Evolutionary conservation across 257 asterid genomes (phyloP), one percentile per base, ranked within the genome.

Genomic region (Nicotiana undulata): DNA sequence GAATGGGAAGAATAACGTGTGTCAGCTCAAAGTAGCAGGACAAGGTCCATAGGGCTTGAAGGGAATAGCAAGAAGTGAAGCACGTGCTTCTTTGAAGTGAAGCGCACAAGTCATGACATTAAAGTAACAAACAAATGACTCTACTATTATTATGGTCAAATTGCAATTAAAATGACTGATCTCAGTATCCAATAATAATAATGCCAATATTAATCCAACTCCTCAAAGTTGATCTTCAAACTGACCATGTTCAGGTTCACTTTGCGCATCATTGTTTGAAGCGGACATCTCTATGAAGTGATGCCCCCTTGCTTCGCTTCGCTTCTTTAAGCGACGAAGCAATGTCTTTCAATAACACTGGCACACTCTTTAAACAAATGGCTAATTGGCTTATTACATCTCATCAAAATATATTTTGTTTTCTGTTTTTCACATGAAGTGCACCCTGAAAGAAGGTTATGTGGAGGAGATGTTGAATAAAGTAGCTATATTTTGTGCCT

Each of bases 21-120:
- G 79, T 24, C 63, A 17, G 63, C 63, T 18, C 59, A 49, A 74
- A 74, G 61, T 26, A 49, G 79, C 79, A 49, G 77, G 77, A 72
- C 24, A 13, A 46, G 77, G 60, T 6, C 37, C 13, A 13, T 44
- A 22, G 77, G 49, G 37, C 22, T 72, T 44, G 77, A 72, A 44
- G 20, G 4, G 7, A 40, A 68, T 37, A 68, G 12, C 12, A 2
- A 72, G 59, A 72, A 72, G 77, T 44, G 59, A 70, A 70, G 59
- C 49, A 56, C 6, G 4, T 70, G 77, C 59, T 22, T 70, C 34
- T 70, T 70, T 70, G 58, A 70, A 44, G 58, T 70, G 77, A 70
- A 70, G 20, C 26, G 15, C 77, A 20, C 20, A 44, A 70, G 7
- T 70, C 59, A 70, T 72, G 77, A 22, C 24, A 13, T 13, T 46